Percentiles rank a stretch among this genome's conserved stretches.
Evolutionary conservation across 2,329 filamentous ascomycete genomes (phyloP).

Genomic region (Aspergillus neotritici): DNA sequence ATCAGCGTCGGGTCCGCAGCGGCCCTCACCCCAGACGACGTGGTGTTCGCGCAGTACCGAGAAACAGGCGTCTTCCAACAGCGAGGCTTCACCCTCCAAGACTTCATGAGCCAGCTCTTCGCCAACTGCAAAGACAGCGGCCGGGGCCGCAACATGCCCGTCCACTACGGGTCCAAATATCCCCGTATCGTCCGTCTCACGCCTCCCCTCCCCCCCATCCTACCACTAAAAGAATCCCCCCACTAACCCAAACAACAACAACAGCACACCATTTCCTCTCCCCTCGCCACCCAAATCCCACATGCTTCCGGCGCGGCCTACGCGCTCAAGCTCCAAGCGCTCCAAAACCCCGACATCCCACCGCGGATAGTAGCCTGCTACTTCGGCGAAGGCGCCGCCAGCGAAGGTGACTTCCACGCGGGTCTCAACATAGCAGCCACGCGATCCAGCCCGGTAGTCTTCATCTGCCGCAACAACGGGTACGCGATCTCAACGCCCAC

Average conservation of each 20-base stretch:
- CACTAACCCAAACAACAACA: slow-evolving; percentile 47
- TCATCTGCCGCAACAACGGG: slow-evolving; percentile 89
- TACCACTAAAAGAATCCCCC: not conserved
- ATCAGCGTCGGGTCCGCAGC: slow-evolving; percentile 85
- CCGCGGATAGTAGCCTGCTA: slow-evolving; percentile 72
- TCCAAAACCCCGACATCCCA: slow-evolving; percentile 63
- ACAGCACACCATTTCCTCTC: slow-evolving; percentile 78
- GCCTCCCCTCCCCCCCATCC: not conserved
- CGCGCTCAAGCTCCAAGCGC: slow-evolving; percentile 73
- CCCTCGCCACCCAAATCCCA: slow-evolving; percentile 81
- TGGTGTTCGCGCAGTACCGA: slow-evolving; percentile 90
- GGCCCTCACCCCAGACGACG: slow-evolving; percentile 74
- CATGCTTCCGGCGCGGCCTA: slow-evolving; percentile 85
- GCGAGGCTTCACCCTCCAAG: slow-evolving; percentile 74
- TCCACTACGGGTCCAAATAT: slow-evolving; percentile 83
- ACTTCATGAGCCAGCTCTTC: slow-evolving; percentile 96
- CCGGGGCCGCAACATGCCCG: slow-evolving; percentile 88
- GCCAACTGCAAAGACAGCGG: slow-evolving; percentile 76
- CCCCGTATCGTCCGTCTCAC: slow-evolving; percentile 74
- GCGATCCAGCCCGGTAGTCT: slow-evolving; percentile 77
- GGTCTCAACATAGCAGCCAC: slow-evolving; percentile 89
- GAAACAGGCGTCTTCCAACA: slow-evolving; percentile 89
- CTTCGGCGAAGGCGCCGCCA: slow-evolving; percentile 86
- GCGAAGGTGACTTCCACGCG: slow-evolving; percentile 87
- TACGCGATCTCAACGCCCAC: slow-evolving; percentile 88